phyloP scores from a whole-genome alignment of 1,284 basidiomycete genomes.

The Apiotrichum sp. region DNA sequence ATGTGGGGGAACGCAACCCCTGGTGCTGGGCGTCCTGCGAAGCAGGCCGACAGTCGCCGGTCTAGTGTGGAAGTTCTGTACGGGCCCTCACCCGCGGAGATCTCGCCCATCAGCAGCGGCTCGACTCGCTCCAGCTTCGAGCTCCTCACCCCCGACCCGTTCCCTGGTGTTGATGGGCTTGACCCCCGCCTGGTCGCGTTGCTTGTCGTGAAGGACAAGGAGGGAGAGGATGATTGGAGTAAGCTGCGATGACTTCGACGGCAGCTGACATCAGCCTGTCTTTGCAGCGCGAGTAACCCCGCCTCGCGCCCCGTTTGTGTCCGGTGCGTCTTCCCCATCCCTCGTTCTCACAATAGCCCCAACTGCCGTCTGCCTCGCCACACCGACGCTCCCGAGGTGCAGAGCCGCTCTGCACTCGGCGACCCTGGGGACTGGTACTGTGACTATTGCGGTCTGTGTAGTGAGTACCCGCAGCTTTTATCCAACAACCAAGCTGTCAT shows the following conservation, averaged over 20 bases:
- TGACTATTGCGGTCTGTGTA: conserved; percentile 13
- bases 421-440: conserved; percentile 17
- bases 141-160: background rate
- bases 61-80: no score
- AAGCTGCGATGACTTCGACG: background rate
- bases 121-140: no score
- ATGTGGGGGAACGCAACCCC: conserved; percentile 1
- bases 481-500: no score
- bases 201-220: background rate
- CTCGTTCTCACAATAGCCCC: background rate
- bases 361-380: background rate
- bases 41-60: no score
- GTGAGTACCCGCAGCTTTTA: conserved; percentile 1
- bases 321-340: background rate
- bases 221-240: conserved; percentile 5
- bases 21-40: background rate
- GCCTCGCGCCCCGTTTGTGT: background rate
- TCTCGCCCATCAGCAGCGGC: background rate
- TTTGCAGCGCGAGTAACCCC: conserved; percentile 6
- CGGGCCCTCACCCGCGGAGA: no score
- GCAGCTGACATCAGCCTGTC: conserved; percentile 4
- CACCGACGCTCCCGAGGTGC: background rate
- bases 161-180: background rate
- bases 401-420: conserved; percentile 7
- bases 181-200: background rate